Evolutionary conservation across 2,329 filamentous ascomycete species (phyloP).

Genomic region (Ploettnerulaceae sp.): DNA sequence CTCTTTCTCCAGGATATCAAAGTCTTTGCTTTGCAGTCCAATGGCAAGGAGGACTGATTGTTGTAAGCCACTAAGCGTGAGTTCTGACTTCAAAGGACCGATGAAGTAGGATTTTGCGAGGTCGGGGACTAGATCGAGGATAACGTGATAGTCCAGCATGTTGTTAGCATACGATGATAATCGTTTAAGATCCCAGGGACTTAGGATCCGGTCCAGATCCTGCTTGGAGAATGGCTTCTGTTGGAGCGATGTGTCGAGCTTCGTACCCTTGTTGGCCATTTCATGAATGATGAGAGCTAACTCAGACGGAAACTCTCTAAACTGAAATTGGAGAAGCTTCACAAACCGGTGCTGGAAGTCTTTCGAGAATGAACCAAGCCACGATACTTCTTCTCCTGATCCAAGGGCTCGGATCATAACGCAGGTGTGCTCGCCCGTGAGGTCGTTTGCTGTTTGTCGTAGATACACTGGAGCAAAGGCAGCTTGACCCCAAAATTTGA

Average conservation of each 20-base stretch:
- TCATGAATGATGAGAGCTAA: constrained; percentile 85
- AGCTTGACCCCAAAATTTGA: constrained; percentile 95
- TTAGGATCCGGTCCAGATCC: constrained; percentile 73
- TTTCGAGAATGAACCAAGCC: constrained; percentile 84
- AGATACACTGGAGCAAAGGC: constrained; percentile 87
- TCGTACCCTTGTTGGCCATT: constrained; percentile 69
- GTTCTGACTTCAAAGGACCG: constrained; percentile 60
- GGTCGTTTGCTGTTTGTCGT: constrained; percentile 88
- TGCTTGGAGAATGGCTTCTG: constrained; percentile 59
- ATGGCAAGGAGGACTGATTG: constrained; percentile 83
- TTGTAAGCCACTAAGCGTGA: constrained; percentile 78
- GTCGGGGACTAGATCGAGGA: constrained; percentile 83
- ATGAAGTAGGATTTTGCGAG: constrained; percentile 83
- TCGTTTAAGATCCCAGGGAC: constrained; percentile 91
- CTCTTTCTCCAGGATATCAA: constrained; percentile 77
- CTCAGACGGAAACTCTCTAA: constrained; percentile 72
- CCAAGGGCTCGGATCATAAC: constrained; percentile 88
- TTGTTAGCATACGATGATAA: constrained; percentile 95
- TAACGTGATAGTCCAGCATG: constrained; percentile 96
- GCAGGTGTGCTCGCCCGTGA: constrained; percentile 95
- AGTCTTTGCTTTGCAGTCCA: constrained; percentile 83
- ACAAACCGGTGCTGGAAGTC: constrained; percentile 97
- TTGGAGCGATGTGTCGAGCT: constrained; percentile 54
- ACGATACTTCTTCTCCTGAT: constrained; percentile 63
- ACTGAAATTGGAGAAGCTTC: constrained; percentile 84